Conservation (phyloP, 495 filamentous ascomycete species). For the Neurospora sp. region DNA sequence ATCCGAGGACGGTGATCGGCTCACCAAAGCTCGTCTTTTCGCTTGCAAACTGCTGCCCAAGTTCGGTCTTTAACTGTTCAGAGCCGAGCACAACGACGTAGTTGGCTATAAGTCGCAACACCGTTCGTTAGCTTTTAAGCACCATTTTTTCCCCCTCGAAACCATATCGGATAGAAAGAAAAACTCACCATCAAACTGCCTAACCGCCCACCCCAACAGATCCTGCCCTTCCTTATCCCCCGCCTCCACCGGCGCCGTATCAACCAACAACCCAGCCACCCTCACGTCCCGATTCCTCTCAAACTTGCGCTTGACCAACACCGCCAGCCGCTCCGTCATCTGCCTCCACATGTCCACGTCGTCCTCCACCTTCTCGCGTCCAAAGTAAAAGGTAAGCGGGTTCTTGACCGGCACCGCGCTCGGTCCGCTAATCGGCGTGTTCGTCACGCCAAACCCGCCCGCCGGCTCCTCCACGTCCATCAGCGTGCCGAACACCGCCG, state of each 20-base stretch:
- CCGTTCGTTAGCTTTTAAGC: neutral
- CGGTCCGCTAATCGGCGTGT: constrained; percentile 80
- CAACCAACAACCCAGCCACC: constrained; percentile 70
- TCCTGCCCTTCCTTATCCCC: constrained; percentile 51
- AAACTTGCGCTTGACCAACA: constrained; percentile 68
- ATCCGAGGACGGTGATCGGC: constrained; percentile 58
- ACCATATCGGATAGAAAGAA: neutral
- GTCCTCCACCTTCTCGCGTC: constrained; percentile 62
- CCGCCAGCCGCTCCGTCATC: constrained; percentile 64
- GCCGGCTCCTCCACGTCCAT: constrained; percentile 61
- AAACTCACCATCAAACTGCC: constrained; percentile 67
- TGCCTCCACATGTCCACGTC: constrained; percentile 62
- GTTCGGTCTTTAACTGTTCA: constrained; percentile 66
- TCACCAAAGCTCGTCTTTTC: constrained; percentile 52
- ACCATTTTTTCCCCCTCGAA: neutral
- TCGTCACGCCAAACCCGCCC: constrained; percentile 79
- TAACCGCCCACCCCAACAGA: constrained; percentile 68
- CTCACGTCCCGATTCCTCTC: constrained; percentile 64
- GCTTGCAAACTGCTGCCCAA: constrained; percentile 60
- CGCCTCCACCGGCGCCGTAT: constrained; percentile 62
- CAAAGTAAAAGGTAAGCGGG: constrained; percentile 87
- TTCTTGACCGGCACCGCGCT: constrained; percentile 81
- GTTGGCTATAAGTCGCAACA: constrained; percentile 50
- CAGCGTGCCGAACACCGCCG: constrained; percentile 70
- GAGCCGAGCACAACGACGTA: constrained; percentile 70